Conservation (phyloP, 345 rosid species). For the Kandelia obovata region DNA sequence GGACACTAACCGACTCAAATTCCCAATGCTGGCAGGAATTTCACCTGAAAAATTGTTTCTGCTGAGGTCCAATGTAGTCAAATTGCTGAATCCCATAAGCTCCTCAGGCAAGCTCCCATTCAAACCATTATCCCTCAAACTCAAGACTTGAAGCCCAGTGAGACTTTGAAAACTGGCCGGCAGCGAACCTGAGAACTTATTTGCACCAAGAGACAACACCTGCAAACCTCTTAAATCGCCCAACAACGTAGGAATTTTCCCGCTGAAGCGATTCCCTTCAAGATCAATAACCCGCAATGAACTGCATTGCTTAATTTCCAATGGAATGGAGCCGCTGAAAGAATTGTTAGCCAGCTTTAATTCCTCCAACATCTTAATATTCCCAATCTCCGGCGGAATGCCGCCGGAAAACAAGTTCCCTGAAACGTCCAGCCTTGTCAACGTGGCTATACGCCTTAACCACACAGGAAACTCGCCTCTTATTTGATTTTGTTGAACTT, state of each 20-base stretch:
- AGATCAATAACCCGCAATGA: conserved; percentile 60
- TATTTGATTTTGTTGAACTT: conserved; percentile 57
- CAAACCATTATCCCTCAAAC: conserved; percentile 52
- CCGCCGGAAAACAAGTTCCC: conserved; percentile 62
- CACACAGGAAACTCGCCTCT: conserved; percentile 60
- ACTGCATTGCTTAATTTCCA: conserved; percentile 57
- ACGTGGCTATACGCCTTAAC: conserved; percentile 42
- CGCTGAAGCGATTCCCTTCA: conserved; percentile 60
- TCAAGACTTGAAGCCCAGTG: conserved; percentile 45
- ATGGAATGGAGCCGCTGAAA: conserved; percentile 54
- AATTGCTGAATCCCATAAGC: conserved; percentile 48
- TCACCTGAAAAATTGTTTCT: conserved; percentile 21
- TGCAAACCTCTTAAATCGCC: conserved; percentile 53
- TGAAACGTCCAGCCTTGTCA: conserved; percentile 62
- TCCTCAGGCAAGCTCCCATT: conserved; percentile 62
- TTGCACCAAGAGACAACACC: conserved; percentile 57
- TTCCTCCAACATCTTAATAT: conserved; percentile 49
- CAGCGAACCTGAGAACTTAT: conserved; percentile 61
- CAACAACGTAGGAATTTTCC: conserved; percentile 60
- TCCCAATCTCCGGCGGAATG: conserved; percentile 60
- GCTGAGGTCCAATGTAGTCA: conserved; percentile 70
- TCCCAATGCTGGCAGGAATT: conserved; percentile 25
- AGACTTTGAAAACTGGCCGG: conserved; percentile 52
- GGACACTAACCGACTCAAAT: conserved; percentile 16
- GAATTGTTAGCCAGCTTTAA: conserved; percentile 70